Percentiles rank a stretch among this genome's conserved stretches.
Conservation (phyloP, 192 early-diverging fungal genomes). For the Bifiguratus adelaidae region DNA sequence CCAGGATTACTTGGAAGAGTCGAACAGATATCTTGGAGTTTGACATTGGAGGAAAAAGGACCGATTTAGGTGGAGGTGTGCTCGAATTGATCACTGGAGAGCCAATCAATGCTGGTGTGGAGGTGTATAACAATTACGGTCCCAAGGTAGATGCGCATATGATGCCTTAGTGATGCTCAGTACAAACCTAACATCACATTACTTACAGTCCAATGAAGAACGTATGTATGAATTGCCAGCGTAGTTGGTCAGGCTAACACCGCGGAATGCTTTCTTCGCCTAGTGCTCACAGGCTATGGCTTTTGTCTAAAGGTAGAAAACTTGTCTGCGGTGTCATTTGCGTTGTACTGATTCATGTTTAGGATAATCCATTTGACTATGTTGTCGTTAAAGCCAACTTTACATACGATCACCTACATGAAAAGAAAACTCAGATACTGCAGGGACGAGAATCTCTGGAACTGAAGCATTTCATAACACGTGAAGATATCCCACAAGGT, state of each 20-base stretch:
- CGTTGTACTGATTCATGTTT: not conserved
- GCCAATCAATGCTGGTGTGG: constrained; percentile 19
- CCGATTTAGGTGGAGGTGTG: too few species aligned
- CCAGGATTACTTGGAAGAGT: constrained; percentile 41
- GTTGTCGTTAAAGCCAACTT: constrained; percentile 52
- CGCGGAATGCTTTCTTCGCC: not conserved
- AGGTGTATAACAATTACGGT: constrained; percentile 61
- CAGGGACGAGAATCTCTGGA: constrained; percentile 15
- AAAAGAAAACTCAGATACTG: constrained; percentile 31
- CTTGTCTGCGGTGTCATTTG: not conserved
- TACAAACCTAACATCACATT: not conserved
- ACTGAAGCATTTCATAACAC: constrained; percentile 34
- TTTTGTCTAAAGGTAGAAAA: constrained; percentile 40
- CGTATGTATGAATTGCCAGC: constrained; percentile 16
- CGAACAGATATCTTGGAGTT: constrained; percentile 10
- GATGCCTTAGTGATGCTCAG: not conserved
- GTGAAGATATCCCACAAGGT: constrained; percentile 24
- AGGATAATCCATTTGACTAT: constrained; percentile 40
- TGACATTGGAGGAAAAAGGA: too few species aligned
- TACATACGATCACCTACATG: constrained; percentile 33
- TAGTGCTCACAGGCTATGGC: constrained; percentile 55
- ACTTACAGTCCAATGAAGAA: constrained; percentile 51
- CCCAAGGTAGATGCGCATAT: constrained; percentile 43
- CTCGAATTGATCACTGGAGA: constrained; percentile 31
- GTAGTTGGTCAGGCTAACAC: not conserved